These are phyloP conservation scores for Angomonas ambiguus DNA, from an alignment of 208 protist genomes.

Conservation along the genomic window DNA sequence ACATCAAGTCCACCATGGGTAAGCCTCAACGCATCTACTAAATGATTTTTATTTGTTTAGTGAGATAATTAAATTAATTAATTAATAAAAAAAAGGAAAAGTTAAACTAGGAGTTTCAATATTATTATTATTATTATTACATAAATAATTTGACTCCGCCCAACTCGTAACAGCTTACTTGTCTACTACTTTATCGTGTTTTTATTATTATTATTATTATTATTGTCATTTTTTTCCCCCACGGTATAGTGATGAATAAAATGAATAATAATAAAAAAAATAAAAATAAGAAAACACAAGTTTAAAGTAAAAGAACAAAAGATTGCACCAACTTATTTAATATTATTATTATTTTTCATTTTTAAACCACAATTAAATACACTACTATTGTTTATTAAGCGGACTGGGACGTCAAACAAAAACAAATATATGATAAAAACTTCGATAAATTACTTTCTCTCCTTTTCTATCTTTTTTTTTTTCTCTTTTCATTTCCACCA, in stretches of 20 bases:
- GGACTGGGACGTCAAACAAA: neutral
- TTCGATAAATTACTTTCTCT: slow-evolving; percentile 20
- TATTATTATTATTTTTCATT: slow-evolving; percentile 1
- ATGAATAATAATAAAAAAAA: neutral
- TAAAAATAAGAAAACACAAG: neutral
- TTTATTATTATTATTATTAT: too few relatives aligned
- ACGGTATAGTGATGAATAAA: too few relatives aligned
- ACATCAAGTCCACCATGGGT: slow-evolving; percentile 99
- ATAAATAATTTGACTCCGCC: slow-evolving; percentile 26
- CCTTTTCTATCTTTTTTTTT: slow-evolving; percentile 17
- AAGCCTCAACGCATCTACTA: slow-evolving; percentile 97
- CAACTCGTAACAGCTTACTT: slow-evolving; percentile 60
- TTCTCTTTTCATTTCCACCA: slow-evolving; percentile 3
- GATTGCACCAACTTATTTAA: too few relatives aligned
- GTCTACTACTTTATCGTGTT: slow-evolving; percentile 16
- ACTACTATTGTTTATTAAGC: neutral
- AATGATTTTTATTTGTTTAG: slow-evolving; percentile 18
- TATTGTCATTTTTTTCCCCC: too few relatives aligned
- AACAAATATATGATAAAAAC: slow-evolving; percentile 13
- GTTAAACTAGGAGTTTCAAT: too few relatives aligned
- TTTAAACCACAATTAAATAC: neutral
- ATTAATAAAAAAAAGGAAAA: slow-evolving; percentile 7
- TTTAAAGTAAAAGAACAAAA: neutral
- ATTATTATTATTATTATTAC: neutral
- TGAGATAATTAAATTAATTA: slow-evolving; percentile 1